Percentiles rank a stretch among this genome's conserved stretches.
Evolutionary conservation across 495 filamentous ascomycete species (phyloP).

Genomic region (Trichoderma reesei): DNA sequence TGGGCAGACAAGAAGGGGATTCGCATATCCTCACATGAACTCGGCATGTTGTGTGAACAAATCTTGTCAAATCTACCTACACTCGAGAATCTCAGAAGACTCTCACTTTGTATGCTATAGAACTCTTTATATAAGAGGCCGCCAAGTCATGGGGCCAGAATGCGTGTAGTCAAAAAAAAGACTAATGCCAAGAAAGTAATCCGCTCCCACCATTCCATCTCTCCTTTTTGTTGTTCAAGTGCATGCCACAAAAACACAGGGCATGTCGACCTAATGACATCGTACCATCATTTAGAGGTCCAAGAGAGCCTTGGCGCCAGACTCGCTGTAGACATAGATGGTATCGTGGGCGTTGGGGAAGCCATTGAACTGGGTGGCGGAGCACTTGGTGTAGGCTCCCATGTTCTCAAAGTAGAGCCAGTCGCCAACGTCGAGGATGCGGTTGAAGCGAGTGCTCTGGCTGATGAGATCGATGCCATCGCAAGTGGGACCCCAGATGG

Average conservation of each 20-base stretch:
- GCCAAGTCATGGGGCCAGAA: too few relatives aligned
- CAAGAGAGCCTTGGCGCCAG: slow-evolving; percentile 70
- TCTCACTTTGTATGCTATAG: too few relatives aligned
- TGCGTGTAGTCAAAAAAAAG: not conserved
- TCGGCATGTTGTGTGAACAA: too few relatives aligned
- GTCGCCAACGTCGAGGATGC: slow-evolving; percentile 76
- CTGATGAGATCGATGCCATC: slow-evolving; percentile 93
- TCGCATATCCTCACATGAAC: too few relatives aligned
- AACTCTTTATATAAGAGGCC: too few relatives aligned
- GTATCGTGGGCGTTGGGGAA: slow-evolving; percentile 87
- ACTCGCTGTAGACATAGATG: slow-evolving; percentile 89
- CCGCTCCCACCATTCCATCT: not conserved
- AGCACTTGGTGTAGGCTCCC: slow-evolving; percentile 97
- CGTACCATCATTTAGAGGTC: slow-evolving; percentile 20
- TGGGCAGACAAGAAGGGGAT: too few relatives aligned
- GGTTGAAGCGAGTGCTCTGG: slow-evolving; percentile 60
- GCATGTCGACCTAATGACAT: too few relatives aligned
- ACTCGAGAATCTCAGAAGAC: too few relatives aligned
- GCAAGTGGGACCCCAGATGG: slow-evolving; percentile 96
- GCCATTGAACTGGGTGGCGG: slow-evolving; percentile 96
- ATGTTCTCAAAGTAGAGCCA: slow-evolving; percentile 99
- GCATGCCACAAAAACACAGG: not conserved
- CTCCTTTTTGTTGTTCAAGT: not conserved
- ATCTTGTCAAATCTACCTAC: too few relatives aligned
- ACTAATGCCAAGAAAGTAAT: not conserved